A percentile compares a stretch with the other conserved stretches of the same genome.
phyloP scores from a whole-genome alignment of 2,329 filamentous ascomycete genomes.

The Trichoderma sp. region DNA sequence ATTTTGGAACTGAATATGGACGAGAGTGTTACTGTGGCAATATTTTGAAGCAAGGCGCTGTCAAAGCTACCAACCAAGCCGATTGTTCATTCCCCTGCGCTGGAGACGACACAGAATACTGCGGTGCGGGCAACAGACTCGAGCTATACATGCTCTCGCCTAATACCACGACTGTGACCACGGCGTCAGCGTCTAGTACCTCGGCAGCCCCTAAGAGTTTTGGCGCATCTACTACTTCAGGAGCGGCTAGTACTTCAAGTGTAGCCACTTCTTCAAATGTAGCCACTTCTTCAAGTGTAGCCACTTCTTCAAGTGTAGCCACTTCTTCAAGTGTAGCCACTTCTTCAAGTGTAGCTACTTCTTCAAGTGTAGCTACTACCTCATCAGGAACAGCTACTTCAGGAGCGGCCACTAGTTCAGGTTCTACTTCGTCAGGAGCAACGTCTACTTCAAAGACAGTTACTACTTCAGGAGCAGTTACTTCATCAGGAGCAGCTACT shows the following conservation, averaged over 20 bases:
- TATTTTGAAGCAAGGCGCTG: conserved; percentile 36
- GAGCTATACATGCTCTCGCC: conserved; percentile 35
- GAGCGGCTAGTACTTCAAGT: no score
- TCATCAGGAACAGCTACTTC: no score
- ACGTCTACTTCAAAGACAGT: neutral
- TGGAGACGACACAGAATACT: conserved; percentile 41
- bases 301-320: no score
- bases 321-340: no score
- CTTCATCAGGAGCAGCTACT: neutral
- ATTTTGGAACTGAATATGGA: conserved; percentile 44
- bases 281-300: no score
- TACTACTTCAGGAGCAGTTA: neutral
- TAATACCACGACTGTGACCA: conserved; percentile 18
- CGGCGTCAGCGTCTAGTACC: neutral
- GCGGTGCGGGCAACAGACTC: conserved; percentile 39
- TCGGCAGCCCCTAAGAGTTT: conserved; percentile 22
- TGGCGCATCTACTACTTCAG: neutral
- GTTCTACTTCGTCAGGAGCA: neutral
- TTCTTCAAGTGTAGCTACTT: no score
- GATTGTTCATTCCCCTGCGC: conserved; percentile 43
- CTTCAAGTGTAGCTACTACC: no score
- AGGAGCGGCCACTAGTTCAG: no score
- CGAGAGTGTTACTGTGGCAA: conserved; percentile 48
- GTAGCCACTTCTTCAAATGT: no score
- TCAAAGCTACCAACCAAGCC: conserved; percentile 36